Percentiles rank a stretch among this genome's conserved stretches.
These are phyloP conservation scores for Mycena amicta DNA, from an alignment of 768 basidiomycete genomes.

Conservation along the genomic window DNA sequence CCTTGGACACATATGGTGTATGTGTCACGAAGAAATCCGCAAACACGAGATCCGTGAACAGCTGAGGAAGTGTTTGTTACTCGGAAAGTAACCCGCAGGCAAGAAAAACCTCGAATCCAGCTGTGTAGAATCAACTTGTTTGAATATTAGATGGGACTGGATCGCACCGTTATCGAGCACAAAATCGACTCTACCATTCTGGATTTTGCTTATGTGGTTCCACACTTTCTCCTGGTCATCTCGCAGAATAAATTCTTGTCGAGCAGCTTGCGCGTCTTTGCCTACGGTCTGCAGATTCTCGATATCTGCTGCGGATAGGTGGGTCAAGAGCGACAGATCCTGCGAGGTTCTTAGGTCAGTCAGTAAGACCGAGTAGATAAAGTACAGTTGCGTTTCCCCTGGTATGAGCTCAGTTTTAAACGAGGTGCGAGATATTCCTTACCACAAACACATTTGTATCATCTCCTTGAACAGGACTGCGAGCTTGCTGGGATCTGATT, in stretches of 20 bases:
- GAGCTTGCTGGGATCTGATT: conserved; percentile 54
- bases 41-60: conserved; percentile 92
- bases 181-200: conserved; percentile 71
- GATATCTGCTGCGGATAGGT: conserved; percentile 82
- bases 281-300: conserved; percentile 81
- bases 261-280: conserved; percentile 74
- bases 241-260: conserved; percentile 78
- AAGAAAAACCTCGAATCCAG: conserved; percentile 83
- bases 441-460: conserved; percentile 91
- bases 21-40: conserved; percentile 91
- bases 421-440: conserved; percentile 12
- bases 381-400: conserved; percentile 95
- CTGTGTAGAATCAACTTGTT: conserved; percentile 39
- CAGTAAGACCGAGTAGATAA: background rate
- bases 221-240: conserved; percentile 82
- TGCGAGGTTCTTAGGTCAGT: too few species aligned
- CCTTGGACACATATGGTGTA: conserved; percentile 79
- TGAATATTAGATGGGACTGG: background rate
- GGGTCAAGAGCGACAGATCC: conserved; percentile 88
- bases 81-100: too few species aligned
- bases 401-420: background rate
- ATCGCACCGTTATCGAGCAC: conserved; percentile 85
- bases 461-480: conserved; percentile 77
- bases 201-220: conserved; percentile 64
- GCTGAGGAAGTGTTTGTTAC: conserved; percentile 48